Base-by-base conservation (phyloP, 306 rosid species). In the Oxytropis ochrocephala region DNA sequence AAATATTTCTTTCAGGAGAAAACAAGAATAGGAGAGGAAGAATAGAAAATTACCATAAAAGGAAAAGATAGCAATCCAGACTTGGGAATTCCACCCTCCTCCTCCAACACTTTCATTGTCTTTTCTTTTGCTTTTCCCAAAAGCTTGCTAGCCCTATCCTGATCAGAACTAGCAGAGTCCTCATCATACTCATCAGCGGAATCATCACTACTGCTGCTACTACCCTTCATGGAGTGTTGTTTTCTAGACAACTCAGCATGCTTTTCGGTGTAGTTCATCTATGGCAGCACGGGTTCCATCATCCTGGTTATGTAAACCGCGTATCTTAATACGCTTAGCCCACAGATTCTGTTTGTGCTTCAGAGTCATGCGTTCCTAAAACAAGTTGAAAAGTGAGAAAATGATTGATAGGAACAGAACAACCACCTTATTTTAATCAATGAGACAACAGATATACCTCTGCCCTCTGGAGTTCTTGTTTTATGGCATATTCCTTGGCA, bases 261-360 rank as follows among this genome's bases (percentile, higher is more conserved):
- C n/a, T 71, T 75, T 67, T 57, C 73, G 88, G 67, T 84, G 89
- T 75, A 85, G 92, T 68, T 94, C 97, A 10, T 85, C 75, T 65
- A 94, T 78, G 12, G 97, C 99, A 76, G 84, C 85, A 38, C 97
- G 90, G 67, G 99, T 94, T 52, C 96, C 96, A 47, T 94, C 99
- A 78, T 94, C 96, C 84, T 94, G 99, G 14, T 44, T 77, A 60
- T 77, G 64, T 64, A 89, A 72, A 79, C 99, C 92, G 61, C 99
- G 97, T 47, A 69, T 69, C 70, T 84, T 64, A 13, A 79, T 77
- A 71, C 88, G 99, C 82, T 74, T 75, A 50, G 87, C 80, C 99
- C 97, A 94, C 59, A 52, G 73, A 53, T 90, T 86, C 61, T 78
- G 72, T 78, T 88, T 94, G 78, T 94, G 99, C 66, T 72, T 88